These are phyloP conservation scores for Trichoderma breve DNA, from an alignment of 2,329 filamentous ascomycete species.

Conservation along the genomic window DNA sequence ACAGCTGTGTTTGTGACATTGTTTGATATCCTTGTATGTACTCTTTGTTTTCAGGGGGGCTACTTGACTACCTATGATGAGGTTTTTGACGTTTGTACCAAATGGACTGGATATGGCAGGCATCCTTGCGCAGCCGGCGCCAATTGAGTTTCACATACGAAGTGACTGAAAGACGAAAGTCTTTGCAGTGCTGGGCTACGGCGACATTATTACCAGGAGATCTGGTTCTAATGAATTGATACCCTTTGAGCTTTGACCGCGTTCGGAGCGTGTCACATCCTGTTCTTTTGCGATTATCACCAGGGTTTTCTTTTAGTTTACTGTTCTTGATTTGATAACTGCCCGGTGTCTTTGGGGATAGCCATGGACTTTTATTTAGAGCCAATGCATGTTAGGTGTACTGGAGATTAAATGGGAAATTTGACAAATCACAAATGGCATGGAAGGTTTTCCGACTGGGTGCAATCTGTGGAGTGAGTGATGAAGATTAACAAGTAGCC, in stretches of 20 bases:
- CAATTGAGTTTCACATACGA: neutral
- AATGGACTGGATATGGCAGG: constrained; percentile 15
- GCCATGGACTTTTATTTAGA: constrained; percentile 5
- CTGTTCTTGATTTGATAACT: neutral
- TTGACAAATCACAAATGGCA: neutral
- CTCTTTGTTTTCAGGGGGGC: neutral
- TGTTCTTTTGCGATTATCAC: neutral
- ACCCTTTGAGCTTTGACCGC: constrained; percentile 16
- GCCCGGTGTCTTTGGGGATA: neutral
- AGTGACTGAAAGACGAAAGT: neutral
- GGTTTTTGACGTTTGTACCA: neutral
- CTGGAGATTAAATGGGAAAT: constrained; percentile 4
- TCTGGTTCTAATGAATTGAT: constrained; percentile 10
- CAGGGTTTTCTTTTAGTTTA: neutral
- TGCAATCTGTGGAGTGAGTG: neutral
- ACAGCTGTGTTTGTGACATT: neutral
- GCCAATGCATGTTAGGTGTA: constrained; percentile 13
- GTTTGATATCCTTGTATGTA: neutral
- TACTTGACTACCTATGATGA: neutral
- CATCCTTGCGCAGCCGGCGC: neutral
- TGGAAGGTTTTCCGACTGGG: neutral
- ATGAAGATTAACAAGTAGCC: neutral
- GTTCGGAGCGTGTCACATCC: neutral
- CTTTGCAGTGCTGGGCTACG: neutral
- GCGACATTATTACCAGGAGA: neutral